Conservation (phyloP, 2,329 filamentous ascomycete genomes). For the Xylaria sp. region DNA sequence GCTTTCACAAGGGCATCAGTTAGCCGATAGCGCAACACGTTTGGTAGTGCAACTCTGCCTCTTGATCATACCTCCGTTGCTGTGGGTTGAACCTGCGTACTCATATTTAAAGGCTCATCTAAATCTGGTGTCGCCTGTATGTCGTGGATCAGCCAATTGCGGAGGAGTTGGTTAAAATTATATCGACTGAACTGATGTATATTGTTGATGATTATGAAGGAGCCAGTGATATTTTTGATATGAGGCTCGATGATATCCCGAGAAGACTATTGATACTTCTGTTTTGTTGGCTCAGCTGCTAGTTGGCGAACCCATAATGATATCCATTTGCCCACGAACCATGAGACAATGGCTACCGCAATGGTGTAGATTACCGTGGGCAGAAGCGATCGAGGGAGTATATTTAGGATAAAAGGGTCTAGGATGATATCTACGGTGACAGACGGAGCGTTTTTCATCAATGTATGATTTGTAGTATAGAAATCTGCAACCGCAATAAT, state of each 20-base stretch:
- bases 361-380: constrained; percentile 77
- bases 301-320: constrained; percentile 49
- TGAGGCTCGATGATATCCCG: constrained; percentile 41
- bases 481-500: constrained; percentile 85
- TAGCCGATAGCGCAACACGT: constrained; percentile 2
- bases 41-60: background rate
- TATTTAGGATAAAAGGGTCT: constrained; percentile 84
- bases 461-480: constrained; percentile 75
- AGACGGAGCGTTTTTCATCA: constrained; percentile 80
- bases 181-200: constrained; percentile 35
- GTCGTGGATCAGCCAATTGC: background rate
- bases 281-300: constrained; percentile 42
- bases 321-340: constrained; percentile 56
- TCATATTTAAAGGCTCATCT: constrained; percentile 5
- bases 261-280: constrained; percentile 54
- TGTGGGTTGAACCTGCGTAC: constrained; percentile 3
- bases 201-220: constrained; percentile 42
- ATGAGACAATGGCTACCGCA: constrained; percentile 64
- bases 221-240: constrained; percentile 35
- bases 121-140: constrained; percentile 17
- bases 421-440: constrained; percentile 86
- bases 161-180: constrained; percentile 19
- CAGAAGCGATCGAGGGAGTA: constrained; percentile 80
- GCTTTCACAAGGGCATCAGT: background rate
- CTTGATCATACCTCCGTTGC: background rate